Base-by-base conservation (phyloP, 1,284 basidiomycete genomes). In the Microbotryum lychnidis-dioicae region DNA sequence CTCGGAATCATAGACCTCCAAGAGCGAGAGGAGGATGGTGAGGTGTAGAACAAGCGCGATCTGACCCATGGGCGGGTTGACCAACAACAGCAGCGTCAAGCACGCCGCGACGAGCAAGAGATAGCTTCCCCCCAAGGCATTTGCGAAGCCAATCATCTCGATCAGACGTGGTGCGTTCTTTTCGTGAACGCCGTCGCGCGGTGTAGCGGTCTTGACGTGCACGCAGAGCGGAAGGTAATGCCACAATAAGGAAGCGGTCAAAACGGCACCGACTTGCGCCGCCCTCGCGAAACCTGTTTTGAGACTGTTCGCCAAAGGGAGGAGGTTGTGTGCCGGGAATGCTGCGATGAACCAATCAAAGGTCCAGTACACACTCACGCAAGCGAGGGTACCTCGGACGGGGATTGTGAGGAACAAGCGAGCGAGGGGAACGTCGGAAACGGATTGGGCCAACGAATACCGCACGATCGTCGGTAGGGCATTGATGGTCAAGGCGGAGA, bases 121-220 rank as follows among this genome's bases (percentile, higher is more conserved):
- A 74, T 91, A 96, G 0, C 87, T 84, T 21, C 91, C 84, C 4
- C 92, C 96, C 69, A 87, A 90, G 0, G 87, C 84, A 74, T 98
- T 97, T 0, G 88, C 87, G 71, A 88, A 96, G 0, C 94, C 92
- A 2, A 91, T 77, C 0, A 97, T 81, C 21, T 81, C 82, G 55
- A 91, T 82, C 37, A 12, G 37, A 42, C 37, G 37, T 10, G 16
- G 3, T 69, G 82, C 77, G 14, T 73, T 73, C 59, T 76, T 80
- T 58, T 75, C 73, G 14, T 66, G 52, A 16, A 70, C 47, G 18
- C 63, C 64, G 37, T 76, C 73, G 55, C 75, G 73, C 14, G 37
- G 37, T 42, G 3, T 16, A 42, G 3, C 12, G 2, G 10, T 42
- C 66, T 78, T 71, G 58, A 92, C 76, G 62, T 87, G 80, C 56